phyloP scores from a whole-genome alignment of 345 rosid genomes.

The Gossypium stocksii region DNA sequence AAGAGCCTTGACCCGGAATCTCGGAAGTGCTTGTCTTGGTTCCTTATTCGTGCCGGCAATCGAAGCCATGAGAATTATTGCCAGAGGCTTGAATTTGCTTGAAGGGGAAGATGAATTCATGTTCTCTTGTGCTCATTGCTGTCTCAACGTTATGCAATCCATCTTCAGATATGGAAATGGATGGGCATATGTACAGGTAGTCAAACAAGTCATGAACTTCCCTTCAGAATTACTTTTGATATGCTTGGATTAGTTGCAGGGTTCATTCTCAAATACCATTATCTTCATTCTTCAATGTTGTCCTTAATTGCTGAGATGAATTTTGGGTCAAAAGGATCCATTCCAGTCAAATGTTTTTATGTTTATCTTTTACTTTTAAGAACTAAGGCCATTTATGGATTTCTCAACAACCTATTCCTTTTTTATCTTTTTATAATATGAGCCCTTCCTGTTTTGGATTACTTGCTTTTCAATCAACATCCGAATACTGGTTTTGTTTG shows the following conservation, averaged over 20 bases:
- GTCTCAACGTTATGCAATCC: conserved; percentile 70
- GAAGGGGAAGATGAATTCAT: conserved; percentile 98
- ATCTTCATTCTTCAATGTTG: neutral
- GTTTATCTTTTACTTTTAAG: neutral
- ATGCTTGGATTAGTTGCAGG: neutral
- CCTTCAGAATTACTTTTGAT: neutral
- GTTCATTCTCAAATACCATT: neutral
- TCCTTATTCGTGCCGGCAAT: conserved; percentile 88
- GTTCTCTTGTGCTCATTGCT: conserved; percentile 98
- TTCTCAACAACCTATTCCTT: neutral
- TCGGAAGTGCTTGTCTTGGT: conserved; percentile 96
- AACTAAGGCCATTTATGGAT: neutral
- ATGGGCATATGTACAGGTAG: conserved; percentile 99
- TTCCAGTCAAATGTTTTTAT: neutral
- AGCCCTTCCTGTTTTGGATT: neutral
- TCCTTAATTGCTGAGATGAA: neutral
- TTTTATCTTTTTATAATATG: neutral
- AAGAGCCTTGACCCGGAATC: conserved; percentile 69
- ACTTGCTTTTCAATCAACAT: neutral
- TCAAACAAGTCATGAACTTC: neutral
- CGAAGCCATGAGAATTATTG: conserved; percentile 80
- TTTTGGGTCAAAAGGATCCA: neutral
- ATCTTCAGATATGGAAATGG: conserved; percentile 85
- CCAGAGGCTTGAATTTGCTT: conserved; percentile 79
- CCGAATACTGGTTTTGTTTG: neutral